Conservation (phyloP, 2,329 filamentous ascomycete species). For the Clarireedia paspali region DNA sequence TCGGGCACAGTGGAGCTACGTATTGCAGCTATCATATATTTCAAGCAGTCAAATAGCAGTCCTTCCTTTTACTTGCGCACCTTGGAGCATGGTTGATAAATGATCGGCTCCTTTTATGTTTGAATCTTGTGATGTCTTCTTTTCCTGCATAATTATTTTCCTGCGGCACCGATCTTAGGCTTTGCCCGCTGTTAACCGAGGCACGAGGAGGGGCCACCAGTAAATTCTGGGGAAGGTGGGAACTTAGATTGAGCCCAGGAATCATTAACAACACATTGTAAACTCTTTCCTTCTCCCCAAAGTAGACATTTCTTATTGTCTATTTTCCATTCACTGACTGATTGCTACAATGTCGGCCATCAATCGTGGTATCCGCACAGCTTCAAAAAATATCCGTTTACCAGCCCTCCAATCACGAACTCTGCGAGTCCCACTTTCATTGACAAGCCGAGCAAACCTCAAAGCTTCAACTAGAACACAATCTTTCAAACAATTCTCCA, state of each 20-base stretch:
- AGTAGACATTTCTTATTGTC: not conserved
- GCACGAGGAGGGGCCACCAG: not conserved
- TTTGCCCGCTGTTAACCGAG: slow-evolving; percentile 3
- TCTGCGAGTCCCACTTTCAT: slow-evolving; percentile 23
- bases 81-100: too few relatives aligned
- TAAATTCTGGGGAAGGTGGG: slow-evolving; percentile 5
- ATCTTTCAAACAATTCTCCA: slow-evolving; percentile 28
- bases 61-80: too few relatives aligned
- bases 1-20: too few relatives aligned
- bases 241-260: too few relatives aligned
- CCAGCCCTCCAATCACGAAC: slow-evolving; percentile 24
- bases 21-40: too few relatives aligned
- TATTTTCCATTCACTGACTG: not conserved
- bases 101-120: too few relatives aligned
- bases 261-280: not conserved
- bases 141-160: too few relatives aligned
- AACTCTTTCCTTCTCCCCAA: not conserved
- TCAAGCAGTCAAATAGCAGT: too few relatives aligned
- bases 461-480: slow-evolving; percentile 15
- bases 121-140: too few relatives aligned
- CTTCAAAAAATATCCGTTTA: slow-evolving; percentile 24
- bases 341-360: slow-evolving; percentile 26
- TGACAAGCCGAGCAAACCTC: slow-evolving; percentile 17
- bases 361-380: slow-evolving; percentile 27
- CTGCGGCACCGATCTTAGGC: too few relatives aligned